Evolutionary conservation across 768 basidiomycete genomes (phyloP).

Genomic region (Lyophyllum atratum): DNA sequence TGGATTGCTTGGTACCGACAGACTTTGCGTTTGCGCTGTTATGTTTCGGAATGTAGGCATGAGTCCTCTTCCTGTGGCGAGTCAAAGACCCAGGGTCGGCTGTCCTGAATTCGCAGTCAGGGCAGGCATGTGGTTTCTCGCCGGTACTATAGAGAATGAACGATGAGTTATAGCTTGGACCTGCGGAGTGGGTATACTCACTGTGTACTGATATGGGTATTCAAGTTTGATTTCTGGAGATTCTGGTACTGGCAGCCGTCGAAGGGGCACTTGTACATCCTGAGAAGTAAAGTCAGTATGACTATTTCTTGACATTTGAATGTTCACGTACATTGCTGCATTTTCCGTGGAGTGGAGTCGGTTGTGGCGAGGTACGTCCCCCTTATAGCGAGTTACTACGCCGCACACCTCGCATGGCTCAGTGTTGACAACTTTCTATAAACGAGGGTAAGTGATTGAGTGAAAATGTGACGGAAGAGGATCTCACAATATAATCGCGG

Average conservation of each 20-base stretch:
- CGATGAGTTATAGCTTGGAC: background rate
- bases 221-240: constrained; percentile 33
- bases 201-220: constrained; percentile 34
- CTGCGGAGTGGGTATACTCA: constrained; percentile 11
- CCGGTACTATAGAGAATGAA: constrained; percentile 24
- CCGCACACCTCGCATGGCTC: constrained; percentile 20
- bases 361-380: constrained; percentile 21
- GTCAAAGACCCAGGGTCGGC: constrained; percentile 31
- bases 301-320: background rate
- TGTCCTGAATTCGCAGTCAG: constrained; percentile 27
- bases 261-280: constrained; percentile 29
- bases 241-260: constrained; percentile 27
- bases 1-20: background rate
- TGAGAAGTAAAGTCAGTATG: constrained; percentile 3
- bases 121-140: constrained; percentile 26
- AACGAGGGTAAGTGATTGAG: background rate
- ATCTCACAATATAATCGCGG: constrained; percentile 10
- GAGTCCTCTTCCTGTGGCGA: constrained; percentile 31
- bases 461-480: background rate
- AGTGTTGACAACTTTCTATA: constrained; percentile 19
- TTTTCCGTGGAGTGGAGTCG: constrained; percentile 15
- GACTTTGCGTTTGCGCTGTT: constrained; percentile 4
- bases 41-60: constrained; percentile 22
- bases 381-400: constrained; percentile 20
- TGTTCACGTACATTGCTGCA: constrained; percentile 12